phyloP scores from a whole-genome alignment of 805 yeast genomes.

The Maudiozyma turicensis region DNA sequence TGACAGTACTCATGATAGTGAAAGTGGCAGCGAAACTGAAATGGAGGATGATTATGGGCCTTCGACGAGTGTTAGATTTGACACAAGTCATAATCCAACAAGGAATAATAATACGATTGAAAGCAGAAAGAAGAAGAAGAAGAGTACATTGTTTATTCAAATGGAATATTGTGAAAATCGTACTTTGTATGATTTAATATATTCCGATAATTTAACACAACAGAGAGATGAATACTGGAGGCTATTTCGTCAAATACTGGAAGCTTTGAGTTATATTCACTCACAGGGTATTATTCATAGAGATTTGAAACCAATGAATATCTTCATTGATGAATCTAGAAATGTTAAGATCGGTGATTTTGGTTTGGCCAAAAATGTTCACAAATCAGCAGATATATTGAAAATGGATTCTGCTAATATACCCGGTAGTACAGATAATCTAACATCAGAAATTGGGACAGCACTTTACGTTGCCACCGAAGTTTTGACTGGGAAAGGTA shows the following conservation, averaged over 20 bases:
- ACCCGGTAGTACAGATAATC: slow-evolving; percentile 44
- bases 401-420: slow-evolving; percentile 24
- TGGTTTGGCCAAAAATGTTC: slow-evolving; percentile 90
- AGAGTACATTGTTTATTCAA: slow-evolving; percentile 80
- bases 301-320: slow-evolving; percentile 90
- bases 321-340: slow-evolving; percentile 82
- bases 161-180: slow-evolving; percentile 98
- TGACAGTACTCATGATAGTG: slow-evolving; percentile 4
- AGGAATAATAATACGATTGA: not conserved
- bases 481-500: slow-evolving; percentile 59
- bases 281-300: slow-evolving; percentile 91
- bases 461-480: slow-evolving; percentile 88
- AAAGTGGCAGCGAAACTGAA: slow-evolving; percentile 2
- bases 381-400: slow-evolving; percentile 33
- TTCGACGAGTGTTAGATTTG: not conserved
- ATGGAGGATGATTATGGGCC: not conserved
- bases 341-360: slow-evolving; percentile 94
- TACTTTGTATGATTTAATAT: slow-evolving; percentile 74
- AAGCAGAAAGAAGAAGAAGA: slow-evolving; percentile 12
- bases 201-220: slow-evolving; percentile 57
- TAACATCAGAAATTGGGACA: slow-evolving; percentile 92
- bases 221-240: slow-evolving; percentile 84
- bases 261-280: slow-evolving; percentile 86
- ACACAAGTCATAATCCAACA: not conserved
- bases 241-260: slow-evolving; percentile 73